Evolutionary conservation across 768 basidiomycete species (phyloP), one percentile per base, ranked within the genome.

Genomic region (Naganishia kalamii): DNA sequence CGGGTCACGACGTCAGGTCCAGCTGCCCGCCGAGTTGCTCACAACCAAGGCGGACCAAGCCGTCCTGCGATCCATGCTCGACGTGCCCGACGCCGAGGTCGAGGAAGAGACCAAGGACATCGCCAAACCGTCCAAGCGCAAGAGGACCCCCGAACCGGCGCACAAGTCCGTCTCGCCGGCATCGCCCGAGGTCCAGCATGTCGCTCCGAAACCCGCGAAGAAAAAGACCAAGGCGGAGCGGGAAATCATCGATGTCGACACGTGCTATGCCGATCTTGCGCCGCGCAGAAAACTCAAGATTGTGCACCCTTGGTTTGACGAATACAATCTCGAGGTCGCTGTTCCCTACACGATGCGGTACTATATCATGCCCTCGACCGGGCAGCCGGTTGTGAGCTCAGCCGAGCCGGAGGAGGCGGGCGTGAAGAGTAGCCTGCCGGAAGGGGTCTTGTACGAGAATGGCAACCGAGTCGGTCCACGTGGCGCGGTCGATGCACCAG

Each of bases 331-430:
- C 4, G 35, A 33, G 21, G 54, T 57, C 54, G n/a, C 54, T 15
- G 54, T 57, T 23, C 54, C 35, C 2, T 57, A 57, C 37, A 41
- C 54, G 15, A 57, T 57, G 54, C 35, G 54, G 21, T 57, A 57
- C 23, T 57, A 57, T 40, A 13, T 57, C 10, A 57, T 57, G 54
- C 54, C 54, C 23, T 40, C 21, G 27, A 35, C 37, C 27, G 54
- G 54, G n/a, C 54, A 57, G 35, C 21, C 35, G 12, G 35, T 57
- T 12, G 54, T 57, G 21, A 57, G 54, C 23, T 35, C 54, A 23
- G 54, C 35, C 12, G 5, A n/a, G 6, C 54, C 54, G 19, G 54
- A 57, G 19, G 54, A 57, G 13, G 37, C 32, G 12, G 54, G 54
- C 13, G 54, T 57, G 11, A 33, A 41, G 11, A 57, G 54, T 23